Evolutionary conservation across 176 grass and related monocot species (phyloP).

Genomic region (Musa schizocarpa): DNA sequence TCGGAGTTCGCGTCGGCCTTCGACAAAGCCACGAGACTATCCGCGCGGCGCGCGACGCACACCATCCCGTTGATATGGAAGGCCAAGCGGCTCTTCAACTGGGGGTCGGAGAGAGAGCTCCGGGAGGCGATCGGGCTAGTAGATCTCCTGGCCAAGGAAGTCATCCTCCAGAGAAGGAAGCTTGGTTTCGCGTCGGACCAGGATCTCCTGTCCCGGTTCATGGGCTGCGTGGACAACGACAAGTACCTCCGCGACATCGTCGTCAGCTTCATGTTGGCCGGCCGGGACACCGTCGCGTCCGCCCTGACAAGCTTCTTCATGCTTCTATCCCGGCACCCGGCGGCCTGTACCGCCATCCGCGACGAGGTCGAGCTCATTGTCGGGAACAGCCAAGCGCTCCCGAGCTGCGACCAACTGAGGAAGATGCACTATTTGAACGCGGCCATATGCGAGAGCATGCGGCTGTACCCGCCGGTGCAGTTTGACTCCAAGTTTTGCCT

Average conservation of each 20-base stretch:
- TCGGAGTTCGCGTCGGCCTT: not conserved
- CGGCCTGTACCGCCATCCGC: not conserved
- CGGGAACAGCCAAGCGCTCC: not conserved
- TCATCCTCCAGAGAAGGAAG: not conserved
- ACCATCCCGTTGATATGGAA: not conserved
- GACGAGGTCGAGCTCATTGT: not conserved
- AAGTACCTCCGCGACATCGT: conserved; percentile 5
- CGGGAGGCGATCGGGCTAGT: not conserved
- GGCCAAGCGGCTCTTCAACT: not conserved
- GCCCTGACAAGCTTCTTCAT: not conserved
- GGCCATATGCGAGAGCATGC: not conserved
- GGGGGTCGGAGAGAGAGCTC: not conserved
- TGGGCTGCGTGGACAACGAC: not conserved
- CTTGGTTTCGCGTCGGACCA: not conserved
- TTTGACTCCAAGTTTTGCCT: conserved; percentile 3
- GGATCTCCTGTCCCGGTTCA: not conserved
- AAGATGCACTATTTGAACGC: conserved; percentile 1
- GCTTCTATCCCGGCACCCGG: not conserved
- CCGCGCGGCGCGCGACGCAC: not conserved
- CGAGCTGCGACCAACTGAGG: not conserved
- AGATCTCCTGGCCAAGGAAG: not conserved
- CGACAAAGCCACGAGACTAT: not conserved
- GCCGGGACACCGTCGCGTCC: not conserved
- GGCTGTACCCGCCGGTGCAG: not conserved
- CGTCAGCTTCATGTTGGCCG: not conserved